Evolutionary conservation across 352 stramenopile species (phyloP).

Genomic region (Thraustochytrium sp.): DNA sequence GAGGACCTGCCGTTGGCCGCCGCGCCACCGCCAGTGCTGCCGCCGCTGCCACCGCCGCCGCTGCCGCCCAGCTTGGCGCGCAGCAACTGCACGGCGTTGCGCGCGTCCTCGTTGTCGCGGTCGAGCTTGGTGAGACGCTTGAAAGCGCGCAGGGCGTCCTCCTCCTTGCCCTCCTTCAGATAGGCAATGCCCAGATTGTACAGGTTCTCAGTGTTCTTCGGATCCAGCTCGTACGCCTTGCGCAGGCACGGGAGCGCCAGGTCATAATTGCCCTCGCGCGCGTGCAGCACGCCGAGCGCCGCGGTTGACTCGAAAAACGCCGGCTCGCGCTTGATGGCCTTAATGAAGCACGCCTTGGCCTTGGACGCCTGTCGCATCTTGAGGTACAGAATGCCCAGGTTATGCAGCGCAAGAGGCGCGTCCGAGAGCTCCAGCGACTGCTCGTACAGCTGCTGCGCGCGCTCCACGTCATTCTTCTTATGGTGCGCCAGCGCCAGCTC

Average conservation of each 20-base stretch:
- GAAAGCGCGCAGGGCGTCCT: neutral
- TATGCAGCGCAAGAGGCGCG: neutral
- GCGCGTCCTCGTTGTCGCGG: neutral
- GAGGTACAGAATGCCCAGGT: neutral
- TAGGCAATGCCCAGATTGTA: slow-evolving; percentile 33
- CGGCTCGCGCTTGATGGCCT: neutral
- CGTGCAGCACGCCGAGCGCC: slow-evolving; percentile 27
- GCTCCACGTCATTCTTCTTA: slow-evolving; percentile 6
- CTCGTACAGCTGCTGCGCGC: slow-evolving; percentile 7
- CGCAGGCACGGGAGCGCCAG: neutral
- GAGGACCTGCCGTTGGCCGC: neutral
- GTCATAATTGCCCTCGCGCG: neutral
- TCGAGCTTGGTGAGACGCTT: neutral
- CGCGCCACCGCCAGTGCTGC: neutral
- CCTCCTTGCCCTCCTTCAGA: slow-evolving; percentile 18
- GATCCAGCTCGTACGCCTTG: neutral
- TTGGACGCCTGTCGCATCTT: neutral
- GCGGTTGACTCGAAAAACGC: slow-evolving; percentile 5
- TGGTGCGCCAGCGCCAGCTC: neutral
- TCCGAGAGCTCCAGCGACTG: neutral
- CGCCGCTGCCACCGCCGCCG: neutral
- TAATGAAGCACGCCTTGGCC: neutral
- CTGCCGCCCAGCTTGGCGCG: neutral
- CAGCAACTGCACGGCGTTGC: neutral
- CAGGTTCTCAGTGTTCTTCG: neutral